Evolutionary conservation across 2,329 filamentous ascomycete genomes (phyloP).

Genomic region (Cercospora brassicicola): DNA sequence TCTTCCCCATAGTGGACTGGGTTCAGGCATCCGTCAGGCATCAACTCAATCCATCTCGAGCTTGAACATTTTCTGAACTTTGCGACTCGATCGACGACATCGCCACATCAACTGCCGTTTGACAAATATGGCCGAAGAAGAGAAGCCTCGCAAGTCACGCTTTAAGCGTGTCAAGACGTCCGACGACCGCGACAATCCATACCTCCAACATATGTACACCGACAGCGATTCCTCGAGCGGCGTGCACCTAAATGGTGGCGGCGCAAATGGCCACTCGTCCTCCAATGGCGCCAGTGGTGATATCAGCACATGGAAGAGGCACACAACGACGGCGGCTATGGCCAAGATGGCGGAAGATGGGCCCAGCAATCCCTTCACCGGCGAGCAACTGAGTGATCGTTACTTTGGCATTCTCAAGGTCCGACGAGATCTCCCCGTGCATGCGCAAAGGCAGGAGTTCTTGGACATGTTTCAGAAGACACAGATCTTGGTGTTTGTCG

Average conservation of each 20-base stretch:
- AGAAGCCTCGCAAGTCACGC: slow-evolving; percentile 32
- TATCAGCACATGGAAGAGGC: slow-evolving; percentile 68
- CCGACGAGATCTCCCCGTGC: slow-evolving; percentile 82
- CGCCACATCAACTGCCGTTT: not conserved
- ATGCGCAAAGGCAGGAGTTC: slow-evolving; percentile 90
- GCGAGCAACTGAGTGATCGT: slow-evolving; percentile 69
- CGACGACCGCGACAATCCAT: slow-evolving; percentile 70
- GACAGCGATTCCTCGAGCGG: slow-evolving; percentile 40
- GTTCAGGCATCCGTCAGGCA: slow-evolving; percentile 4
- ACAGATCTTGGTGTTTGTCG: slow-evolving; percentile 97
- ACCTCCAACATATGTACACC: slow-evolving; percentile 84
- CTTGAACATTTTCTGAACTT: slow-evolving; percentile 9
- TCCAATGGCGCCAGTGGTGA: slow-evolving; percentile 1
- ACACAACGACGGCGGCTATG: slow-evolving; percentile 75
- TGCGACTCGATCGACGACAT: slow-evolving; percentile 4
- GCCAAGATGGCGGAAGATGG: slow-evolving; percentile 75
- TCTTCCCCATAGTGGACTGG: not conserved
- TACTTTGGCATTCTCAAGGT: slow-evolving; percentile 89
- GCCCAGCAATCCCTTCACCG: slow-evolving; percentile 82
- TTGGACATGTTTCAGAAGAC: slow-evolving; percentile 87
- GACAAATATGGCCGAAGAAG: slow-evolving; percentile 48
- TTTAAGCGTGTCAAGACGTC: slow-evolving; percentile 56
- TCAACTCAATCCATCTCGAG: not conserved
- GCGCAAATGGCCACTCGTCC: slow-evolving; percentile 19
- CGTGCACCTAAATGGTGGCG: slow-evolving; percentile 30